phyloP scores from a whole-genome alignment of 441 rosid genomes.

The Populus trichocarpa region DNA sequence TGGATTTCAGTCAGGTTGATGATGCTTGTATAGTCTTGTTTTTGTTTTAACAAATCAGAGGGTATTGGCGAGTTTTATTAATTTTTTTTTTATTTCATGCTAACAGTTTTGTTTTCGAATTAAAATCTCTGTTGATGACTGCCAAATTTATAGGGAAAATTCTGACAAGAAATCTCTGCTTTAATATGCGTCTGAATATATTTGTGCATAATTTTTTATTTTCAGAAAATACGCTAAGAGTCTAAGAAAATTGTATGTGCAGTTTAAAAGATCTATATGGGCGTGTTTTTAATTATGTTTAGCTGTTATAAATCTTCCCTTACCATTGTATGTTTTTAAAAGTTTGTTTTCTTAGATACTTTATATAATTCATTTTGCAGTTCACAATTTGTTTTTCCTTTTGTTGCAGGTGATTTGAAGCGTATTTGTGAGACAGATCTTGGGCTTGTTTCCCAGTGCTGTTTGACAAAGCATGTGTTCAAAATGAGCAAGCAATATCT shows the following conservation, averaged over 20 bases:
- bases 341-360: neutral
- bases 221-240: neutral
- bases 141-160: neutral
- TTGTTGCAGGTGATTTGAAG: slow-evolving; percentile 64
- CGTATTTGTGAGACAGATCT: slow-evolving; percentile 86
- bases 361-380: neutral
- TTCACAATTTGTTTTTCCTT: neutral
- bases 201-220: neutral
- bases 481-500: slow-evolving; percentile 78
- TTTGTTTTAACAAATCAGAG: neutral
- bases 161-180: neutral
- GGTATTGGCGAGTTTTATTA: neutral
- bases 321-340: too few relatives aligned
- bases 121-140: neutral
- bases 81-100: neutral
- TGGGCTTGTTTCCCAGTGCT: slow-evolving; percentile 79
- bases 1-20: neutral
- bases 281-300: too few relatives aligned
- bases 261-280: neutral
- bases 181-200: neutral
- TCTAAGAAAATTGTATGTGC: neutral
- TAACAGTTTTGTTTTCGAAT: neutral
- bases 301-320: neutral
- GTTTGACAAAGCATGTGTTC: slow-evolving; percentile 83
- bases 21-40: neutral